Evolutionary conservation across 192 early-diverging fungal genomes (phyloP), one percentile per base, ranked within the genome.

Genomic region (Coemansia furcata): DNA sequence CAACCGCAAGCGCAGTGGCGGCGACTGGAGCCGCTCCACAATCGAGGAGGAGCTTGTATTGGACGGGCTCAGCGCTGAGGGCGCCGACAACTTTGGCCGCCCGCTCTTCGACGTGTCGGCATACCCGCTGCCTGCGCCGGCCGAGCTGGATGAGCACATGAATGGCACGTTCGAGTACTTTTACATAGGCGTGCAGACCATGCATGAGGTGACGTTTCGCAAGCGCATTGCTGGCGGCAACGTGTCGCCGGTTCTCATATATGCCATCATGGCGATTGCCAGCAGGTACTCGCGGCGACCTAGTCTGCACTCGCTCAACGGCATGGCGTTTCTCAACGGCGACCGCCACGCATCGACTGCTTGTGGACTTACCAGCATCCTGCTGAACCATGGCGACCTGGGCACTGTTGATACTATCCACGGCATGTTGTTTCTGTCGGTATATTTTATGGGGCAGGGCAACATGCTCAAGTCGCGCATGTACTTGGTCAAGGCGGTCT

Each of bases 401-500:
- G 74, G 71, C 21, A 73, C 78, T 2, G 68, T 77, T 6, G 80
- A 82, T 36, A 55, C 66, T 6, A 67, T 82, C 37, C 80, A 82
- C 44, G 80, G 54, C 14, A 77, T 82, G 80, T 63, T 82, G 68
- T 77, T 82, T 37, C 71, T 82, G 70, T 76, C 80, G 21, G 74
- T 82, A 30, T 82, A 82, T 44, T 82, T 82, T 59, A 77, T 82
- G 80, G 80, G 80, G 14, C 80, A 82, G 68, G 80, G 80, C 46
- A 77, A 77, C 52, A 82, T 82, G 80, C 80, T 82, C 36, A 82
- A 82, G 63, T 70, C 80, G 69, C 70, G 80, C 35, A 77, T 82
- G 74, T 82, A 77, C 23, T 35, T 82, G 71, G 80, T 82, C 65
- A 82, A 82, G 69, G 80, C 80, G 2, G 80, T 82, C 47, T 82